These are phyloP conservation scores for Picea abies DNA, from an alignment of 83 land plant species.

Conservation along the genomic window DNA sequence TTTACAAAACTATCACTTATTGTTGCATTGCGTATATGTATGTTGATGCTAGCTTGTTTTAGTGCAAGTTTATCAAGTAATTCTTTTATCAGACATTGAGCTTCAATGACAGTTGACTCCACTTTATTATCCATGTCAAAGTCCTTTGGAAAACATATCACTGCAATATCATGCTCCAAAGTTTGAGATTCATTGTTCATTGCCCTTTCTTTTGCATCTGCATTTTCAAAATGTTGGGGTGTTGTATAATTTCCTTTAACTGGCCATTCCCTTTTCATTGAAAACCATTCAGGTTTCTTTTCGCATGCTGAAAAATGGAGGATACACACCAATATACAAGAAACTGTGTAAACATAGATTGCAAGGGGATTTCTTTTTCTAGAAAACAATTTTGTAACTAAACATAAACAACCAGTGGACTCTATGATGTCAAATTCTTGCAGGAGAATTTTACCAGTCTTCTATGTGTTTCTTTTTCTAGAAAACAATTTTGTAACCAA, in stretches of 20 bases:
- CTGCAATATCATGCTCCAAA: not conserved
- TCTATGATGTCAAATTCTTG: constrained; percentile 2
- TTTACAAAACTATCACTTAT: not conserved
- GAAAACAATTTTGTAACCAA: not conserved
- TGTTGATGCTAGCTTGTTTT: not conserved
- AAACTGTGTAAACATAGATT: not conserved
- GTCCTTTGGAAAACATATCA: not conserved
- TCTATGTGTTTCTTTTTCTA: not conserved
- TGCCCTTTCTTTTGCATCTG: not conserved
- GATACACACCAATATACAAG: not conserved
- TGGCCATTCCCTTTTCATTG: not conserved
- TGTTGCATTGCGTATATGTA: not conserved
- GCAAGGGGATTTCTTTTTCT: not conserved
- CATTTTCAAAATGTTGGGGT: constrained; percentile 2
- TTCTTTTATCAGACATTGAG: not conserved
- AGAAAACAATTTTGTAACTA: not conserved
- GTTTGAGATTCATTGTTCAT: not conserved
- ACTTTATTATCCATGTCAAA: not conserved
- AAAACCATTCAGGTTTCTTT: constrained; percentile 4
- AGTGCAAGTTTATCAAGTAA: not conserved
- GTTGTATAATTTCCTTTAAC: not conserved
- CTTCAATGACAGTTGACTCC: not conserved
- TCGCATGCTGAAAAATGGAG: not conserved
- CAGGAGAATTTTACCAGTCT: not conserved
- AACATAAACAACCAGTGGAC: not conserved